Evolutionary conservation across 129 eudicot genomes (phyloP).

Genomic region (Flaveria linearis): DNA sequence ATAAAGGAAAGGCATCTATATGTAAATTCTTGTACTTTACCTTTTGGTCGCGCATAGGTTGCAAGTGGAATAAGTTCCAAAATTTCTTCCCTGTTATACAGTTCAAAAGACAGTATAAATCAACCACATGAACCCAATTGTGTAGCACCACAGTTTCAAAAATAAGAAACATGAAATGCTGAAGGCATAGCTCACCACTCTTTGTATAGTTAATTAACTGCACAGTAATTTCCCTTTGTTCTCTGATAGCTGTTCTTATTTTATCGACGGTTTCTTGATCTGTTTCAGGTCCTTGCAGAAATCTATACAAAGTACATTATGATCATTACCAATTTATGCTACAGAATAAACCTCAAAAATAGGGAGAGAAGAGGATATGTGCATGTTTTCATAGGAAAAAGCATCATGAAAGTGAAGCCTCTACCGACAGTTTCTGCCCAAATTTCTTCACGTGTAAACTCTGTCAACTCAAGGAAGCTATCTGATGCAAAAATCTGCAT

Average conservation of each 20-base stretch:
- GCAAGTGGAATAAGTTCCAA: constrained; percentile 99
- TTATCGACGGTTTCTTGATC: constrained; percentile 83
- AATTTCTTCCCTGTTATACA: constrained; percentile 79
- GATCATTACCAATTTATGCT: not conserved
- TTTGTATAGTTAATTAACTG: constrained; percentile 97
- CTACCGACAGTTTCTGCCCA: constrained; percentile 96
- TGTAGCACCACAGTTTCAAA: not conserved
- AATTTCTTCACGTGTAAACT: constrained; percentile 90
- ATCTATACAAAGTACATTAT: constrained; percentile 41
- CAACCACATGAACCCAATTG: constrained; percentile 15
- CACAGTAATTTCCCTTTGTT: constrained; percentile 90
- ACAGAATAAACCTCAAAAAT: not conserved
- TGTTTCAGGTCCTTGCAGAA: constrained; percentile 99
- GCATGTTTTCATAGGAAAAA: constrained; percentile 3
- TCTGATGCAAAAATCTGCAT: constrained; percentile 98
- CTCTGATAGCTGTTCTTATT: constrained; percentile 89
- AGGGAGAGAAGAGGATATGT: not conserved
- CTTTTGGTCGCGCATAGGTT: constrained; percentile 99
- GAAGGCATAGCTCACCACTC: constrained; percentile 63
- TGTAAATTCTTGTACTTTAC: constrained; percentile 38
- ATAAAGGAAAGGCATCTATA: constrained; percentile 9
- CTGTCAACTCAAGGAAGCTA: constrained; percentile 98
- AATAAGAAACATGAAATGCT: not conserved
- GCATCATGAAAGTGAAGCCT: constrained; percentile 5
- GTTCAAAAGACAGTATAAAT: constrained; percentile 21